Percentiles rank a stretch among this genome's conserved stretches.
Conservation (phyloP, 2,329 filamentous ascomycete genomes). For the Nemania bipapillata region DNA sequence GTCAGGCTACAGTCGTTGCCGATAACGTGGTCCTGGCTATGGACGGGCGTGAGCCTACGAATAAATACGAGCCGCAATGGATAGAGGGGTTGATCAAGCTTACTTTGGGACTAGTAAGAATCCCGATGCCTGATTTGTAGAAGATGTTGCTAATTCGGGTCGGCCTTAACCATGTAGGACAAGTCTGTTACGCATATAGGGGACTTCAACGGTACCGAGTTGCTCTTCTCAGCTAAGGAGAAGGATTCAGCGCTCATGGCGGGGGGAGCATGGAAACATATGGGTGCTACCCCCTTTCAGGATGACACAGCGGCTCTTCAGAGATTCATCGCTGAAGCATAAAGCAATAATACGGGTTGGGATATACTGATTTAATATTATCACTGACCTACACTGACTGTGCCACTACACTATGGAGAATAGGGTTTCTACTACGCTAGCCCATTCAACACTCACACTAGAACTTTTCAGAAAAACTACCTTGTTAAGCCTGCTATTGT, state of each 20-base stretch:
- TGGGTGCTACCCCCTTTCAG: slow-evolving; percentile 60
- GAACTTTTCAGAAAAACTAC: no score
- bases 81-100: slow-evolving; percentile 64
- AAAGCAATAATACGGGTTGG: neutral
- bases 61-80: slow-evolving; percentile 58
- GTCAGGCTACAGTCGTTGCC: slow-evolving; percentile 64
- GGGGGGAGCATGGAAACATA: slow-evolving; percentile 55
- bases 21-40: slow-evolving; percentile 65
- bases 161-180: slow-evolving; percentile 50
- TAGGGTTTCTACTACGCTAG: no score
- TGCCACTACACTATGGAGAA: no score
- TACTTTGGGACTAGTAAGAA: slow-evolving; percentile 63
- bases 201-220: slow-evolving; percentile 56
- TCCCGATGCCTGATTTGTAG: slow-evolving; percentile 1
- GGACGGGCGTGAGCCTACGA: slow-evolving; percentile 53
- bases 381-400: no score
- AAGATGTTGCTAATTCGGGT: slow-evolving; percentile 3
- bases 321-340: slow-evolving; percentile 15
- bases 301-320: slow-evolving; percentile 47
- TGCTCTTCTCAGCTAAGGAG: slow-evolving; percentile 57
- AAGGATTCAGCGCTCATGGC: slow-evolving; percentile 59
- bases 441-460: no score
- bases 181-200: slow-evolving; percentile 58
- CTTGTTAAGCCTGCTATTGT: no score
- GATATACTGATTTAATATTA: no score